Evolutionary conservation across 192 early-diverging fungal genomes (phyloP).

Genomic region (Phlyctochytrium planicorne): DNA sequence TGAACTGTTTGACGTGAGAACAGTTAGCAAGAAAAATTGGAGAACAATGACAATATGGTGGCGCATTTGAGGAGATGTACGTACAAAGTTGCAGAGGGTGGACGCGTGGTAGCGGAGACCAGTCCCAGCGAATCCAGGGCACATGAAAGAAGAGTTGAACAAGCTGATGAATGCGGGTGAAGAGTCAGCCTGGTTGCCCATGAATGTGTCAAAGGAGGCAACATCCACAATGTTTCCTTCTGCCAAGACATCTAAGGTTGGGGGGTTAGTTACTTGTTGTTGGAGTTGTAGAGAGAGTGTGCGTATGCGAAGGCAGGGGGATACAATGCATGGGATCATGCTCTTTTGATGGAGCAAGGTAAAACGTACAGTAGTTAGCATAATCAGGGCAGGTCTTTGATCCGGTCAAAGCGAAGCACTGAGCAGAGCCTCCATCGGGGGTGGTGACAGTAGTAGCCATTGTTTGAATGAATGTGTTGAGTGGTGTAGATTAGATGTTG

Average conservation of each 20-base stretch:
- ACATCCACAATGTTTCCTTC: constrained; percentile 10
- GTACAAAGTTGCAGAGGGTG: constrained; percentile 26
- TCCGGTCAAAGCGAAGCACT: constrained; percentile 13
- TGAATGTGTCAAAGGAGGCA: constrained; percentile 33
- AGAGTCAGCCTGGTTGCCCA: constrained; percentile 16
- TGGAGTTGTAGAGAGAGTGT: background rate
- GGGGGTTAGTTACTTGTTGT: background rate
- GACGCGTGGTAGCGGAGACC: constrained; percentile 29
- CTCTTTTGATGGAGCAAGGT: background rate
- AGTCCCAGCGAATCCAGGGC: constrained; percentile 33
- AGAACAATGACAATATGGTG: background rate
- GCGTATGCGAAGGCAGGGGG: background rate
- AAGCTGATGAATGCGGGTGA: constrained; percentile 9
- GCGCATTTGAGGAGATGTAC: background rate
- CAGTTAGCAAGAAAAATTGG: background rate
- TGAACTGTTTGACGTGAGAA: constrained; percentile 15
- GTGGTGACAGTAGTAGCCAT: too few species aligned
- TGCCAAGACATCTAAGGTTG: constrained; percentile 8
- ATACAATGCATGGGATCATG: background rate
- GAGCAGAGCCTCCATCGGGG: background rate
- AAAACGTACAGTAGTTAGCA: background rate
- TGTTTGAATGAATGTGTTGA: too few species aligned
- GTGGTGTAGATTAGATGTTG: too few species aligned
- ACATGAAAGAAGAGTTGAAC: constrained; percentile 23
- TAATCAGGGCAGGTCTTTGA: constrained; percentile 13